These are phyloP conservation scores for Rehmannia glutinosa DNA, from an alignment of 257 asterid genomes.

Conservation along the genomic window DNA sequence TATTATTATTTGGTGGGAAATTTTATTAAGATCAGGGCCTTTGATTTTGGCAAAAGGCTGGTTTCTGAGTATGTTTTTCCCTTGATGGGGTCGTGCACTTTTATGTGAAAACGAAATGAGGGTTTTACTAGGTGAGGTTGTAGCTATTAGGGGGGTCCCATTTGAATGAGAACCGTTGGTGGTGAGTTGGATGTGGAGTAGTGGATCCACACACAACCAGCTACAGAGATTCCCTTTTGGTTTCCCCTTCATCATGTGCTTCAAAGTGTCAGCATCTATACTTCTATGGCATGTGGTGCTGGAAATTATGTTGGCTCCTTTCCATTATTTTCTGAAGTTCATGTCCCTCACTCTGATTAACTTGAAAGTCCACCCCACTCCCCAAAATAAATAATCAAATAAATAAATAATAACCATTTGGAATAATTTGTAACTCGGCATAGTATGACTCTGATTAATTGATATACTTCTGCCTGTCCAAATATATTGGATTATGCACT, in stretches of 20 bases:
- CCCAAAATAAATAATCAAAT: too few species aligned
- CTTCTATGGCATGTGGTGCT: constrained; percentile 26
- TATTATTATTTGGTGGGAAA: background rate
- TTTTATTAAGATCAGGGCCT: background rate
- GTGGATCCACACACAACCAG: constrained; percentile 36
- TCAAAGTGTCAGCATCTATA: constrained; percentile 10
- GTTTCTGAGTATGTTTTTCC: constrained; percentile 3
- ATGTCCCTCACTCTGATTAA: background rate
- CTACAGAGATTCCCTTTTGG: constrained; percentile 28
- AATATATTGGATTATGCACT: background rate
- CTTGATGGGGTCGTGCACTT: constrained; percentile 19
- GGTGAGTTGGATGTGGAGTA: constrained; percentile 32
- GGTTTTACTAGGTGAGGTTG: constrained; percentile 8
- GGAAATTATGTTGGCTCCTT: constrained; percentile 21
- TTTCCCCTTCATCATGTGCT: constrained; percentile 30
- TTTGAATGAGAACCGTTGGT: constrained; percentile 44
- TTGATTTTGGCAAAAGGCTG: constrained; percentile 15
- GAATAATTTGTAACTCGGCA: too few species aligned
- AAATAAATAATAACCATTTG: too few species aligned
- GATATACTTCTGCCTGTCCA: background rate
- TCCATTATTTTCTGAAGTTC: background rate
- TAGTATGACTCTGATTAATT: background rate
- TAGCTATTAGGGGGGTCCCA: constrained; percentile 30
- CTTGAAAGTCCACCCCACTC: too few species aligned
- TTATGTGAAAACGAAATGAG: constrained; percentile 25